These are phyloP conservation scores for Saururus chinensis DNA, from an alignment of 164 flowering plant species.

Conservation along the genomic window DNA sequence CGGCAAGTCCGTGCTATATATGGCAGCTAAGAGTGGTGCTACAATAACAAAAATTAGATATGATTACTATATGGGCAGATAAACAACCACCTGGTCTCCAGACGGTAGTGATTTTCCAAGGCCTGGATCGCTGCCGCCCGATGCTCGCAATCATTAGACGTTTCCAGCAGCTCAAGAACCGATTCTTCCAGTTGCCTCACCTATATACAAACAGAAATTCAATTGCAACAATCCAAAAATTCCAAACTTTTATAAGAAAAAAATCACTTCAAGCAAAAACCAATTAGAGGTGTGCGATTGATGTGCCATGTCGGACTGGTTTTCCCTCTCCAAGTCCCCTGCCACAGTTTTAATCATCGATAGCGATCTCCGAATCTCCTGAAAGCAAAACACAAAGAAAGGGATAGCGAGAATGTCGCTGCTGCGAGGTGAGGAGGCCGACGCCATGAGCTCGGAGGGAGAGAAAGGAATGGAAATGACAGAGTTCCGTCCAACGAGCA, in stretches of 20 bases:
- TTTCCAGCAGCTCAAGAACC: slow-evolving; percentile 39
- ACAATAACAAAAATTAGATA: too few relatives aligned
- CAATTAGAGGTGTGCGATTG: not conserved
- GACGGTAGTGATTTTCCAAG: slow-evolving; percentile 38
- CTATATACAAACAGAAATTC: slow-evolving; percentile 17
- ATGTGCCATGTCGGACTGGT: slow-evolving; percentile 20
- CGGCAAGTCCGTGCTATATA: too few relatives aligned
- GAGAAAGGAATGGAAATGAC: too few relatives aligned
- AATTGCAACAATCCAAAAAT: too few relatives aligned
- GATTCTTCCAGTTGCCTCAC: slow-evolving; percentile 67
- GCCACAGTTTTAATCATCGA: slow-evolving; percentile 45
- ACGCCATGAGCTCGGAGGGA: slow-evolving; percentile 31
- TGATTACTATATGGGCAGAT: too few relatives aligned
- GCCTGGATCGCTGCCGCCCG: slow-evolving; percentile 48
- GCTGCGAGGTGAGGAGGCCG: slow-evolving; percentile 32
- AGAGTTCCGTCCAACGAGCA: too few relatives aligned
- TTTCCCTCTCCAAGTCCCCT: slow-evolving; percentile 60
- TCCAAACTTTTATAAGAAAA: not conserved
- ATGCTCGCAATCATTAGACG: slow-evolving; percentile 34
- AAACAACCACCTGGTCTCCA: slow-evolving; percentile 37
- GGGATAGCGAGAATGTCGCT: not conserved
- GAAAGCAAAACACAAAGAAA: not conserved
- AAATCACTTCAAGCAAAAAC: too few relatives aligned
- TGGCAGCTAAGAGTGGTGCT: too few relatives aligned
- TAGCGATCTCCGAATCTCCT: slow-evolving; percentile 58